Base-by-base conservation (phyloP, 139 green algal species). In the Zygnema circumcarinatum region DNA sequence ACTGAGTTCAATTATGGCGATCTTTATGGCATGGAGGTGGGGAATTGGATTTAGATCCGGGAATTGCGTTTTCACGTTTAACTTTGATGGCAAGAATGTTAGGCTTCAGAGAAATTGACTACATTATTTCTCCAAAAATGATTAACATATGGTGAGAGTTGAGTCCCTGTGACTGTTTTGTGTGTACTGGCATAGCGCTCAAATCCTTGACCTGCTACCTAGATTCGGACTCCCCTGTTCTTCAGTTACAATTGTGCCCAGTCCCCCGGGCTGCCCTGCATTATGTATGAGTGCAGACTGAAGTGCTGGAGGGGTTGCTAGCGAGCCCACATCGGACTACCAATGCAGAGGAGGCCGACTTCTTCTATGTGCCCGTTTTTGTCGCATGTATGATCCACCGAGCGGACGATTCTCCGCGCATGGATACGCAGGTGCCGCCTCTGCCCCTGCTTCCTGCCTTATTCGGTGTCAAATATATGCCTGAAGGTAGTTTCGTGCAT, bases 331-430 rank as follows among this genome's bases (percentile, higher is more conserved):
- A 87, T 74, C 81, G 81, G 31, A 87, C 81, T 1, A 39, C 38
- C 38, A 82, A 87, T 52, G 67, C 21, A 0, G 81, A 87, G 40
- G 69, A 54, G 11, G 81, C 81, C n/a, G 81, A 87, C 33, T 87
- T 47, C 67, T 87, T 87, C 29, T 87, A 81, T 35, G 81, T 87
- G 81, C 81, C 81, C 16, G 32, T 87, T 36, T 35, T 87, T 47
- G 81, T 42, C 35, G 81, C 36, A 29, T 87, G 81, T 52, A 81
- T 81, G 21, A 53, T 81, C 38, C 41, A 21, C 33, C 81, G 81
- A 32, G 62, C 81, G 16, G 81, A 87, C 67, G 81, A 87, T 74
- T 87, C 81, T 2, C 81, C 81, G 0, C 56, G 67, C 32, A 76
- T 67, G 32, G 31, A 31, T 20, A 87, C 75, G 67, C 25, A 87